Conservation (phyloP, 192 early-diverging fungal species). For the Podochytrium sp. region DNA sequence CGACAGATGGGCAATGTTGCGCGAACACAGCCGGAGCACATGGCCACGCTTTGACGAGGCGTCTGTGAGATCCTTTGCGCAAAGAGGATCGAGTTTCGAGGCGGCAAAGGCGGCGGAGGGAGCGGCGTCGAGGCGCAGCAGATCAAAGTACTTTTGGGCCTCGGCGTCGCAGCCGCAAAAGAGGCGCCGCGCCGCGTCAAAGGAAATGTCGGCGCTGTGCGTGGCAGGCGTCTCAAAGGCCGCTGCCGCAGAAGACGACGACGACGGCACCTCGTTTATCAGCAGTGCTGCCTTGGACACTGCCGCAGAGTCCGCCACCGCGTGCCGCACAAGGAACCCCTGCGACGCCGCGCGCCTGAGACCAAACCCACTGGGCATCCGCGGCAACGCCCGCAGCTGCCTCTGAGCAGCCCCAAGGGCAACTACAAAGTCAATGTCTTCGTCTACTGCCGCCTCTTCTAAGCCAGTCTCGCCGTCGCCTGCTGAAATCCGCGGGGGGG, state of each 20-base stretch:
- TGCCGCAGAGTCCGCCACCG: neutral
- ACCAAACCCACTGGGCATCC: neutral
- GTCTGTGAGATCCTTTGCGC: neutral
- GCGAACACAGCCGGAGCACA: constrained; percentile 49
- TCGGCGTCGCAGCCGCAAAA: too few species aligned
- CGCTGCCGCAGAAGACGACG: neutral
- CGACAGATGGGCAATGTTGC: constrained; percentile 63
- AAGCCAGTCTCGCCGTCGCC: neutral
- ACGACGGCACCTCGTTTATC: neutral
- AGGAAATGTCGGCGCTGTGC: neutral
- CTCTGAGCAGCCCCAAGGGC: neutral
- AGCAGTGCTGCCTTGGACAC: neutral
- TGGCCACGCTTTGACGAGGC: neutral
- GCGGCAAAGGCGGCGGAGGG: neutral
- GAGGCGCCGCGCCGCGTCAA: too few species aligned
- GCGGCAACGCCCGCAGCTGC: neutral
- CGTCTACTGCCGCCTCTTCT: neutral
- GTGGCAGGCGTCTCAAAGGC: neutral
- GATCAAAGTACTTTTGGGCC: neutral
- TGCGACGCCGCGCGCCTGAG: neutral
- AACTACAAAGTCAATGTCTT: neutral
- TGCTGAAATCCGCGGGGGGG: neutral
- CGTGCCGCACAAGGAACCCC: neutral
- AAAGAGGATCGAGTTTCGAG: neutral
- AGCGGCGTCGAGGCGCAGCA: neutral